A percentile compares a stretch with the other conserved stretches of the same genome.
These are phyloP conservation scores for Rhodotorula sp. DNA, from an alignment of 1,284 basidiomycete genomes.

Conservation along the genomic window DNA sequence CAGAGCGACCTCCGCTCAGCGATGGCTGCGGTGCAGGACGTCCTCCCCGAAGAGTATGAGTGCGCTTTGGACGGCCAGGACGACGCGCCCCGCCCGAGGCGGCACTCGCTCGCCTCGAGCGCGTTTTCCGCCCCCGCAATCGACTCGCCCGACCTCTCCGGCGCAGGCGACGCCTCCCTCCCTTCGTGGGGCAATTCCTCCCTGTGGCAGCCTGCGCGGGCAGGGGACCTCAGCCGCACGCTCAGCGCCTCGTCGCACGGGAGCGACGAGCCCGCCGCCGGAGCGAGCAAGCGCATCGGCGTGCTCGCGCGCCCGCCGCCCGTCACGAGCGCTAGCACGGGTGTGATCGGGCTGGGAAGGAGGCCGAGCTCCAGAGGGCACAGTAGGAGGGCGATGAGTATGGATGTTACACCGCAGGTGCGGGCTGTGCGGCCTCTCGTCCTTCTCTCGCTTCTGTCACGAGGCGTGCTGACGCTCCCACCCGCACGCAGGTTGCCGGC, in stretches of 20 bases:
- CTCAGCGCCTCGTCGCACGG: not conserved
- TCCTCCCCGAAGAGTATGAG: constrained; percentile 1
- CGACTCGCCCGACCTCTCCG: not conserved
- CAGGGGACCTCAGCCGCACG: constrained; percentile 8
- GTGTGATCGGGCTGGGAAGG: constrained; percentile 4
- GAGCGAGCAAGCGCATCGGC: not conserved
- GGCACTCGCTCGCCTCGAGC: not conserved
- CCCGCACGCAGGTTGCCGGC: not conserved
- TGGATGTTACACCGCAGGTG: constrained; percentile 29
- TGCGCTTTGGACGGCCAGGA: constrained; percentile 2
- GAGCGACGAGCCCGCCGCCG: not conserved
- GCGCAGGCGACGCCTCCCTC: constrained; percentile 17
- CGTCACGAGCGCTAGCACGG: constrained; percentile 20
- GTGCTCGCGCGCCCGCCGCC: constrained; percentile 1
- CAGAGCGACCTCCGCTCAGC: constrained; percentile 23
- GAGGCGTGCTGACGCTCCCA: not conserved
- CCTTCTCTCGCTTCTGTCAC: not conserved
- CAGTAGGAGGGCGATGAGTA: constrained; percentile 33
- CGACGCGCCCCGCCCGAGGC: constrained; percentile 5
- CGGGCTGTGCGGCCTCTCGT: not conserved
- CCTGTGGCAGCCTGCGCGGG: constrained; percentile 4
- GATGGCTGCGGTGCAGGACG: constrained; percentile 23
- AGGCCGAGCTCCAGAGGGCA: constrained; percentile 22
- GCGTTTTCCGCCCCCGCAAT: not conserved
- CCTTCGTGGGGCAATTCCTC: not conserved